phyloP scores from a whole-genome alignment of 768 basidiomycete species.

The Cystoderma amianthinum region DNA sequence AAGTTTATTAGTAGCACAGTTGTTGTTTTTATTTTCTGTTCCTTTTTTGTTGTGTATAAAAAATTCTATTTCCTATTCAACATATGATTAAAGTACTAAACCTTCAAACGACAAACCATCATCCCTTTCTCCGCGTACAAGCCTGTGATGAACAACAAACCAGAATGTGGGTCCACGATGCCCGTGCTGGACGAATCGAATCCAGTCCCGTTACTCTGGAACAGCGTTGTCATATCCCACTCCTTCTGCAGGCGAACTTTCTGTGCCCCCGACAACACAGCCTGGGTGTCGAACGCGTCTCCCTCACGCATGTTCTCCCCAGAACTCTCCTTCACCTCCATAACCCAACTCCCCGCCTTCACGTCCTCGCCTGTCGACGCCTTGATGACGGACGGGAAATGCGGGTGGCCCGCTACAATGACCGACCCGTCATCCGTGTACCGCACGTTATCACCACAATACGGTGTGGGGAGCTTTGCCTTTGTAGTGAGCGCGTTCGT shows the following conservation, averaged over 20 bases:
- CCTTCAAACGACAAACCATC: conserved; percentile 33
- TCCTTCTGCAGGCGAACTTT: conserved; percentile 27
- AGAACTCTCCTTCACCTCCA: conserved; percentile 26
- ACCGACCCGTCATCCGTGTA: conserved; percentile 38
- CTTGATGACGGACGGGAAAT: conserved; percentile 43
- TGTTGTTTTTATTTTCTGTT: not conserved
- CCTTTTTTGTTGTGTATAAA: not conserved
- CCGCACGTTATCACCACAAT: conserved; percentile 54
- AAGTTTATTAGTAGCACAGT: conserved; percentile 4
- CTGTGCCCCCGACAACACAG: conserved; percentile 39
- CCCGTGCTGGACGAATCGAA: conserved; percentile 50
- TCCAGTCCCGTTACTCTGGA: conserved; percentile 60
- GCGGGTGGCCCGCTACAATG: conserved; percentile 60
- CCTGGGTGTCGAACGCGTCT: conserved; percentile 29
- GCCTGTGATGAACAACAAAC: conserved; percentile 46
- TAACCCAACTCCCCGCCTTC: conserved; percentile 52
- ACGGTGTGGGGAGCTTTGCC: conserved; percentile 43
- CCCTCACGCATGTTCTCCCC: conserved; percentile 6
- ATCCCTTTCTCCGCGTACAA: conserved; percentile 51
- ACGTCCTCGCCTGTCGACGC: conserved; percentile 37
- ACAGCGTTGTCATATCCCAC: conserved; percentile 52
- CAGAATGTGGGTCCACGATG: conserved; percentile 41
- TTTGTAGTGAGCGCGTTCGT: conserved; percentile 35
- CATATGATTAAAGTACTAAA: too few species aligned
- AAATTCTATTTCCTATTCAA: too few species aligned